Conservation (phyloP, 352 stramenopile genomes). For the Phytopythium oedochilum region DNA sequence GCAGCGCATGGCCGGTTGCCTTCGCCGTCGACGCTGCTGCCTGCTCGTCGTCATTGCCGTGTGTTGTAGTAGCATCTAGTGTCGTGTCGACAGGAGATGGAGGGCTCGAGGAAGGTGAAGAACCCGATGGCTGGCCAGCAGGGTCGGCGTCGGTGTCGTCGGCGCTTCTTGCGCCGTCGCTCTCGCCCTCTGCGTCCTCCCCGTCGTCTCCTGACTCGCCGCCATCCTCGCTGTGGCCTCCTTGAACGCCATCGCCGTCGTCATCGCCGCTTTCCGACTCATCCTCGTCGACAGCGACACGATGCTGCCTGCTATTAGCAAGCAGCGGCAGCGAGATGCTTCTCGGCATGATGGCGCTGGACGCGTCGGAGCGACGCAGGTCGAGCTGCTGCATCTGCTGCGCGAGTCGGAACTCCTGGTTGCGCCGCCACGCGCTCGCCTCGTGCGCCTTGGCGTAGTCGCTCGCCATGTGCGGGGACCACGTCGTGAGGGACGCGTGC, state of each 20-base stretch:
- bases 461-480: constrained; percentile 19
- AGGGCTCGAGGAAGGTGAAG: too few species aligned
- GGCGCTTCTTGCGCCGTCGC: background rate
- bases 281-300: background rate
- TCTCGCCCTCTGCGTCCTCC: constrained; percentile 2
- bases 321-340: constrained; percentile 4
- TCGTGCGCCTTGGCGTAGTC: constrained; percentile 4
- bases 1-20: constrained; percentile 2
- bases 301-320: too few species aligned
- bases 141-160: background rate
- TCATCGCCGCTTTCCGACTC: background rate
- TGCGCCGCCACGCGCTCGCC: constrained; percentile 1
- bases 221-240: constrained; percentile 4
- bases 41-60: too few species aligned
- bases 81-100: background rate
- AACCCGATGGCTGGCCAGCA: too few species aligned
- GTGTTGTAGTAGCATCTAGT: too few species aligned
- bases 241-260: constrained; percentile 7
- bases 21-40: background rate
- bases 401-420: background rate
- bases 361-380: background rate
- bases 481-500: constrained; percentile 31
- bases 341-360: background rate
- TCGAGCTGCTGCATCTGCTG: constrained; percentile 5
- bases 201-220: constrained; percentile 6